phyloP scores from a whole-genome alignment of 2,329 filamentous ascomycete genomes.

The Exophiala spinifera region DNA sequence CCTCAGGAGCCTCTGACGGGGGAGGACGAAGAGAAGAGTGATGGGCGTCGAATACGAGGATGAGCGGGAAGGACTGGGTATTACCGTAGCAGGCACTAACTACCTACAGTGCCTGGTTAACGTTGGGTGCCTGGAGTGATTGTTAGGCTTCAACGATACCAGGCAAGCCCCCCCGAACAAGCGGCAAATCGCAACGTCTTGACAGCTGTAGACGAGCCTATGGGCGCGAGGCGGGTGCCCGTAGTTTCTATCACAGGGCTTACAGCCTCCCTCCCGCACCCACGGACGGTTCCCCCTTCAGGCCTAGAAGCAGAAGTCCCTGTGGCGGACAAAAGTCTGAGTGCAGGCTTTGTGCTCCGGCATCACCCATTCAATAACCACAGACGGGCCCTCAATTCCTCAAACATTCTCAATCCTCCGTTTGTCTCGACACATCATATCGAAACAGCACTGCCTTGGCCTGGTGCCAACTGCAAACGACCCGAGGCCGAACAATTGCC shows the following conservation, averaged over 20 bases:
- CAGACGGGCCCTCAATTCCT: background rate
- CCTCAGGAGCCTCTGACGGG: too few species aligned
- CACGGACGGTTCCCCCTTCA: background rate
- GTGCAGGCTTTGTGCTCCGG: background rate
- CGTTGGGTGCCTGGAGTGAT: background rate
- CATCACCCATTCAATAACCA: slow-evolving; percentile 1
- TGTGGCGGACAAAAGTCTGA: background rate
- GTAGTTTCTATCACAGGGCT: background rate
- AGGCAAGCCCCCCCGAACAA: background rate
- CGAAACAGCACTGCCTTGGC: slow-evolving; percentile 1
- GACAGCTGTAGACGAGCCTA: background rate
- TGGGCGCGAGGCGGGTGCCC: background rate
- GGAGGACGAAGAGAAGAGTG: background rate
- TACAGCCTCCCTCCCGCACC: background rate
- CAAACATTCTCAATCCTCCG: background rate
- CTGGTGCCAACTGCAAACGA: slow-evolving; percentile 4
- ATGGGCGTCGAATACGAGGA: background rate
- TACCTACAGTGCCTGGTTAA: too few species aligned
- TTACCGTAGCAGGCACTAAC: too few species aligned
- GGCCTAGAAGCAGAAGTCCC: background rate
- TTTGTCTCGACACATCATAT: slow-evolving; percentile 2
- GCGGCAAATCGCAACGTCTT: background rate
- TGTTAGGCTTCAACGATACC: background rate
- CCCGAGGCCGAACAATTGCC: slow-evolving; percentile 5
- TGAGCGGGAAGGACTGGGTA: background rate